These are phyloP conservation scores for Ogataea glucozyma DNA, from an alignment of 805 yeast species.

Conservation along the genomic window DNA sequence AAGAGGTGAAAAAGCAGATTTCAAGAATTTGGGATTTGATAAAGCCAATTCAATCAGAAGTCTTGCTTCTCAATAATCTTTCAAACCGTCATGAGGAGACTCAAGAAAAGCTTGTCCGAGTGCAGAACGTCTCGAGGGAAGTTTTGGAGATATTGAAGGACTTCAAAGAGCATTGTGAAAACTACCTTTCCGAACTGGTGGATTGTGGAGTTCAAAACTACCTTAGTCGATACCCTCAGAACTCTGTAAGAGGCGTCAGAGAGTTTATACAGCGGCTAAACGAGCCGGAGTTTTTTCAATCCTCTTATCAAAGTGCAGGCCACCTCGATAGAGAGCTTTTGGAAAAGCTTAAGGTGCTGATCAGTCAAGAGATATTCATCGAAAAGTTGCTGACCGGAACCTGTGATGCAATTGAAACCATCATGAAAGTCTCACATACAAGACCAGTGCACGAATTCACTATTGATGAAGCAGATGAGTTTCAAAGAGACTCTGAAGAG, in stretches of 20 bases:
- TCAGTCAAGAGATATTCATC: neutral
- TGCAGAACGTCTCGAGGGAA: neutral
- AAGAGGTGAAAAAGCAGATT: slow-evolving; percentile 3
- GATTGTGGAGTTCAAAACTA: neutral
- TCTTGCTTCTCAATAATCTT: neutral
- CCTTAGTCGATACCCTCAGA: slow-evolving; percentile 1
- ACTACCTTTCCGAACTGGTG: neutral
- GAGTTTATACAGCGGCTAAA: neutral
- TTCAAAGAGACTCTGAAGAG: neutral
- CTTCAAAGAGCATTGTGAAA: neutral
- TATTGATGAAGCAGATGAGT: neutral
- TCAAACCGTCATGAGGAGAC: neutral
- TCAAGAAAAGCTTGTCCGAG: neutral
- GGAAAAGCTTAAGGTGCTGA: neutral
- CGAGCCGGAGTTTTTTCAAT: neutral
- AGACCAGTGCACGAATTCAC: slow-evolving; percentile 3
- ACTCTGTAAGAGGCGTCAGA: neutral
- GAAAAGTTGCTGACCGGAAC: neutral
- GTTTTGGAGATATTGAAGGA: slow-evolving; percentile 2
- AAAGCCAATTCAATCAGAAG: neutral
- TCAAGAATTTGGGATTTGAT: neutral
- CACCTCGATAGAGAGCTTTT: slow-evolving; percentile 1
- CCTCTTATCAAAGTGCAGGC: neutral
- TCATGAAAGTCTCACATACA: neutral
- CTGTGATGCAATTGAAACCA: too few relatives aligned